phyloP scores from a whole-genome alignment of 257 asterid species.

The Leptodermis oblonga region DNA sequence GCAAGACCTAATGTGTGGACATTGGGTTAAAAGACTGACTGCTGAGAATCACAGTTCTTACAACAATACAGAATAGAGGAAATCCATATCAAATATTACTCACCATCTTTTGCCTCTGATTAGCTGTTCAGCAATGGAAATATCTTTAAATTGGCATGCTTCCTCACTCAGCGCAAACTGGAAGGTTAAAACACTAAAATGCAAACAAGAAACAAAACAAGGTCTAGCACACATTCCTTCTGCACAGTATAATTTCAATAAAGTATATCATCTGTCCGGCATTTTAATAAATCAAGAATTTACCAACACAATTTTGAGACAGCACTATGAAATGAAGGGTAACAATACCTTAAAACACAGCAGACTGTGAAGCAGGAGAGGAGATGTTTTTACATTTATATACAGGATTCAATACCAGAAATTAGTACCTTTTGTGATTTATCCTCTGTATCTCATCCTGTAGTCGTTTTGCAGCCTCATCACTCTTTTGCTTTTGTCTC shows the following conservation, averaged over 20 bases:
- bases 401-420: conserved; percentile 16
- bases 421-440: conserved; percentile 70
- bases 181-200: neutral
- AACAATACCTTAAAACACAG: conserved; percentile 45
- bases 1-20: conserved; percentile 63
- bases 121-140: conserved; percentile 40
- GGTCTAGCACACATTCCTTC: too few species aligned
- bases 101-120: conserved; percentile 99
- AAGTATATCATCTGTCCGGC: neutral
- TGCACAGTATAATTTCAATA: too few species aligned
- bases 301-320: too few species aligned
- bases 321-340: neutral
- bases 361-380: conserved; percentile 19
- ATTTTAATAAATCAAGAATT: neutral
- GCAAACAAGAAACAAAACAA: neutral
- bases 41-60: conserved; percentile 6
- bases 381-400: neutral
- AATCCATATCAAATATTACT: neutral
- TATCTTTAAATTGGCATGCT: neutral
- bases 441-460: conserved; percentile 94
- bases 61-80: too few species aligned
- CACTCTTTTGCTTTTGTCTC: conserved; percentile 94
- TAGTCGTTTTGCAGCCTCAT: conserved; percentile 84
- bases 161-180: neutral
- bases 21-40: neutral